Evolutionary conservation across 257 asterid genomes (phyloP).

Genomic region (Nicotiana attenuata): DNA sequence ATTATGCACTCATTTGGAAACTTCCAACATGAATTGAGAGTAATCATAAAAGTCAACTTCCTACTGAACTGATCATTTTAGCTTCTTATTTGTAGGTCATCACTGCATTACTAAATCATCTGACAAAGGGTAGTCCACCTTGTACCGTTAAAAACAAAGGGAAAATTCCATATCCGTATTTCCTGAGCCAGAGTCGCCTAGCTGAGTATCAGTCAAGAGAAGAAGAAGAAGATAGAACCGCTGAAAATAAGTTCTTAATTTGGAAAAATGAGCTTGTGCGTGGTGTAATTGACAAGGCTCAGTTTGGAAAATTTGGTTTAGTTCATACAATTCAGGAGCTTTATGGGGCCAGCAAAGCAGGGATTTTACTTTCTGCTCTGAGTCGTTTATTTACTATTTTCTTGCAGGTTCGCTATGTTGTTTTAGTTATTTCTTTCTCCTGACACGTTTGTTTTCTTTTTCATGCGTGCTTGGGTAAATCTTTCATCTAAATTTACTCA

Average conservation of each 20-base stretch:
- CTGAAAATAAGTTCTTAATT: slow-evolving; percentile 73
- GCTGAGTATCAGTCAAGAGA: slow-evolving; percentile 18
- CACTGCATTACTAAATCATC: slow-evolving; percentile 79
- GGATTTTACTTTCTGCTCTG: slow-evolving; percentile 81
- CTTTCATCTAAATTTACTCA: slow-evolving; percentile 12
- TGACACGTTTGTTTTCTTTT: not conserved
- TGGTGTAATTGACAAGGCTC: slow-evolving; percentile 98
- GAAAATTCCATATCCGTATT: slow-evolving; percentile 70
- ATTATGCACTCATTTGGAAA: slow-evolving; percentile 4
- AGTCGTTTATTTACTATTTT: slow-evolving; percentile 84
- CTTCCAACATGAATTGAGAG: slow-evolving; percentile 5
- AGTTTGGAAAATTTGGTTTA: slow-evolving; percentile 93
- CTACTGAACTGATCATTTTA: not conserved
- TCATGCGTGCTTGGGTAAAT: slow-evolving; percentile 16
- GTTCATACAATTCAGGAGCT: slow-evolving; percentile 97
- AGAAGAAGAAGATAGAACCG: slow-evolving; percentile 57
- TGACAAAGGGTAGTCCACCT: slow-evolving; percentile 77
- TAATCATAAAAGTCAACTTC: not conserved
- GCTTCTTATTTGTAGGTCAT: slow-evolving; percentile 48
- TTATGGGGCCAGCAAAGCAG: slow-evolving; percentile 85
- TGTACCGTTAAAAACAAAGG: slow-evolving; percentile 76
- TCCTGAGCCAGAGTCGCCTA: slow-evolving; percentile 25
- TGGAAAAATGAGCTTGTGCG: slow-evolving; percentile 91
- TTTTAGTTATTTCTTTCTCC: not conserved
- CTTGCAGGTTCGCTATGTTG: slow-evolving; percentile 61